phyloP scores from a whole-genome alignment of 495 filamentous ascomycete species.

The Penicillium pancosmium region DNA sequence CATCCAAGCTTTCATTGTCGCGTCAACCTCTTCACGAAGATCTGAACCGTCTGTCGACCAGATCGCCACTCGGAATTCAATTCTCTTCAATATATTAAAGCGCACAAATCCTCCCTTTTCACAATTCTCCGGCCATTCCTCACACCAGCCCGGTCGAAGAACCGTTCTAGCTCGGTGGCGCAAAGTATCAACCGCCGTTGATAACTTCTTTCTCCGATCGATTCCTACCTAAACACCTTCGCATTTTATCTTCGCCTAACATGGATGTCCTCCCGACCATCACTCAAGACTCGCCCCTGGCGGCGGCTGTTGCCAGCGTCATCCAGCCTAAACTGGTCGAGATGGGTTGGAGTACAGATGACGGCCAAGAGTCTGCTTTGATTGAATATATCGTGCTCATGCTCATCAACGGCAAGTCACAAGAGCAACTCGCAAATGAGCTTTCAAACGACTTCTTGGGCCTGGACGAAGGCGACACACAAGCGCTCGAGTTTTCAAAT shows the following conservation, averaged over 20 bases:
- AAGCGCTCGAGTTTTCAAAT: slow-evolving; percentile 78
- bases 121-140: background rate
- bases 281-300: slow-evolving; percentile 57
- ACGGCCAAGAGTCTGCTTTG: slow-evolving; percentile 78
- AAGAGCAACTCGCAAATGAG: slow-evolving; percentile 85
- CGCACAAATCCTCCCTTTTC: background rate
- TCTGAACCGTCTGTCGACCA: background rate
- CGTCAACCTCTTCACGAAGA: slow-evolving; percentile 13
- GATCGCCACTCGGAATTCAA: background rate
- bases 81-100: background rate
- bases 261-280: slow-evolving; percentile 26
- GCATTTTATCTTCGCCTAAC: slow-evolving; percentile 8
- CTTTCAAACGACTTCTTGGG: slow-evolving; percentile 86
- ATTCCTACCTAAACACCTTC: background rate
- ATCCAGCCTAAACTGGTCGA: slow-evolving; percentile 96
- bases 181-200: slow-evolving; percentile 9
- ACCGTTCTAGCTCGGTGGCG: slow-evolving; percentile 21
- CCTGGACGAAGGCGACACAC: slow-evolving; percentile 79
- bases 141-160: slow-evolving; percentile 4
- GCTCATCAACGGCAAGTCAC: slow-evolving; percentile 91
- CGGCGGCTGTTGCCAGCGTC: slow-evolving; percentile 73
- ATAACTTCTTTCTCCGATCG: background rate
- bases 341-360: slow-evolving; percentile 84
- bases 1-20: slow-evolving; percentile 16
- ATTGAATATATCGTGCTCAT: slow-evolving; percentile 96